Evolutionary conservation across 768 basidiomycete species (phyloP).

Genomic region (Panaeolus papilionaceus): DNA sequence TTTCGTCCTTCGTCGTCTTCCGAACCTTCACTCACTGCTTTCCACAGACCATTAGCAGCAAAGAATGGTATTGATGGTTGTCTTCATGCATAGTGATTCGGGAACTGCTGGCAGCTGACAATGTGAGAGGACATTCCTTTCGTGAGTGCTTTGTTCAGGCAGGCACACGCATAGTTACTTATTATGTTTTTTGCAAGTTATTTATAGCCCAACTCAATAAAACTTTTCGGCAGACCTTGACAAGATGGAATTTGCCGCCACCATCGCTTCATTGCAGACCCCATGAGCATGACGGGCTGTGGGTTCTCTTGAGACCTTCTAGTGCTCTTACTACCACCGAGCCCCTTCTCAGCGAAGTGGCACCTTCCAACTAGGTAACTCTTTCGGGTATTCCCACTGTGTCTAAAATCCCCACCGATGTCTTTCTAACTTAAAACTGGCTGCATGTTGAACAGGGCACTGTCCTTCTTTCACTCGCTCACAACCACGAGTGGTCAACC

Average conservation of each 20-base stretch:
- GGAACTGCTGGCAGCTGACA: constrained; percentile 1
- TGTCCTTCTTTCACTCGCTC: neutral
- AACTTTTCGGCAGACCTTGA: neutral
- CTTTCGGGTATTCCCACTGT: constrained; percentile 11
- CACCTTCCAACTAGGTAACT: constrained; percentile 3
- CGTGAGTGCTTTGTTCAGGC: neutral
- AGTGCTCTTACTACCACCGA: neutral
- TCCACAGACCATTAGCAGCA: neutral
- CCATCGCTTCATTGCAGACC: neutral
- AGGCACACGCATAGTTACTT: constrained; percentile 5
- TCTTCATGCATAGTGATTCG: neutral
- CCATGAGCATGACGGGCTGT: neutral
- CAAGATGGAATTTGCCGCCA: neutral
- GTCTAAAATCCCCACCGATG: neutral
- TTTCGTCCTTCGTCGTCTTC: neutral
- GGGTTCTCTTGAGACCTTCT: neutral
- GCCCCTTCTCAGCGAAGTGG: neutral
- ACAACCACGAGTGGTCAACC: neutral
- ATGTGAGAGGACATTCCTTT: neutral
- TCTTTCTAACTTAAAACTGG: constrained; percentile 2
- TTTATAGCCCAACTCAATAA: constrained; percentile 5
- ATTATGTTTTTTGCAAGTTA: neutral
- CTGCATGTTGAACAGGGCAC: neutral
- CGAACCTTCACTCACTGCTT: neutral
- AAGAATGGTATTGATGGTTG: neutral